Conservation (phyloP, 495 filamentous ascomycete genomes). For the Amphirosellinia nigrospora region DNA sequence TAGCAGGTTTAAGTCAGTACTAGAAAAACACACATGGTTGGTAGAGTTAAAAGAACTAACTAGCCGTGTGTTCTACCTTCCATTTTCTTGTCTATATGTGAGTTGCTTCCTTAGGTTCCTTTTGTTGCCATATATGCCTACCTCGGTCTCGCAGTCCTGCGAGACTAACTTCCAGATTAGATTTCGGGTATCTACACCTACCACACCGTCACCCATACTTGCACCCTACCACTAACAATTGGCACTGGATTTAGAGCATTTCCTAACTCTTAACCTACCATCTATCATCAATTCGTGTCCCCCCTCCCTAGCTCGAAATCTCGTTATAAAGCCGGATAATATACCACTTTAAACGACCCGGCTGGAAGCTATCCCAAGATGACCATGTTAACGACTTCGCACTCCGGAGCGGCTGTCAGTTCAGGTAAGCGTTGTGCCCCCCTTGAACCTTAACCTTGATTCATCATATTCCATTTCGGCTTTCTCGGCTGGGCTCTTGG, state of each 20-base stretch:
- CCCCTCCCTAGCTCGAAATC: background rate
- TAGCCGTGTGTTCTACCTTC: background rate
- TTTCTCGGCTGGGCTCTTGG: background rate
- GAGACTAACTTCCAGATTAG: background rate
- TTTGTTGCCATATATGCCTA: background rate
- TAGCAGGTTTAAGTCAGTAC: background rate
- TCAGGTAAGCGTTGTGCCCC: constrained; percentile 14
- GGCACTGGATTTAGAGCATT: no score
- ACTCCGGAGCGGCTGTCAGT: background rate
- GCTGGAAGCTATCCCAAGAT: constrained; percentile 1
- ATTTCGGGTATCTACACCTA: background rate
- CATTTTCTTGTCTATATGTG: background rate
- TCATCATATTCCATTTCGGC: background rate
- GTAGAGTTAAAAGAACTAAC: no score
- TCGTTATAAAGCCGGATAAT: background rate
- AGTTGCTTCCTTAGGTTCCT: background rate
- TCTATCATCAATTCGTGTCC: background rate
- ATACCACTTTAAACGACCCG: background rate
- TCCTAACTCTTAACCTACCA: background rate
- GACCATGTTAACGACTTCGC: background rate
- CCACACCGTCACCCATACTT: background rate
- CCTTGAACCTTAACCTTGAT: background rate
- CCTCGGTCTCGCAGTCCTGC: no score
- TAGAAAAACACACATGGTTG: background rate
- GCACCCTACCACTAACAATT: background rate